A percentile compares a stretch with the other conserved stretches of the same genome.
These are phyloP conservation scores for Priceomyces melissophilus DNA, from an alignment of 805 yeast species.

Conservation along the genomic window DNA sequence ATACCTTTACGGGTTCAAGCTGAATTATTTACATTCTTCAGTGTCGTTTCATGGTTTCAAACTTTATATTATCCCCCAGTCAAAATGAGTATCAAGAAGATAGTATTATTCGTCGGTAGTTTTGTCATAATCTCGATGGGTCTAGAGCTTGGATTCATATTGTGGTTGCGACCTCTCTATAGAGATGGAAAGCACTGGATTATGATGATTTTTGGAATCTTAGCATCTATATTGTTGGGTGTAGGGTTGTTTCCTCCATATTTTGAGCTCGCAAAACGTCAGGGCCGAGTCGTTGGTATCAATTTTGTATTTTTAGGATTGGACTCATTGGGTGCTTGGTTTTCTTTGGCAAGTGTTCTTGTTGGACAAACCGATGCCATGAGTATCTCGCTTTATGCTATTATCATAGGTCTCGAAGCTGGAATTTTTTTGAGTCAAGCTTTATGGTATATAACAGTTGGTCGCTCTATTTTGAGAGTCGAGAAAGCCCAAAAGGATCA, in stretches of 20 bases:
- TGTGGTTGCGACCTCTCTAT: slow-evolving; percentile 62
- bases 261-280: slow-evolving; percentile 71
- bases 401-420: slow-evolving; percentile 70
- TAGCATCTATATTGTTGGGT: slow-evolving; percentile 74
- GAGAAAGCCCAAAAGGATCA: slow-evolving; percentile 16
- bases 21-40: slow-evolving; percentile 69
- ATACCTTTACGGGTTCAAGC: slow-evolving; percentile 86
- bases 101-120: slow-evolving; percentile 29
- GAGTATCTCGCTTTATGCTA: slow-evolving; percentile 71
- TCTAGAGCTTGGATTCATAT: slow-evolving; percentile 64
- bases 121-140: slow-evolving; percentile 51
- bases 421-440: slow-evolving; percentile 73
- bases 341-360: slow-evolving; percentile 58
- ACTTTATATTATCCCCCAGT: slow-evolving; percentile 69
- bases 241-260: slow-evolving; percentile 87
- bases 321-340: slow-evolving; percentile 78
- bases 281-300: slow-evolving; percentile 85
- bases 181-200: slow-evolving; percentile 66
- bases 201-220: slow-evolving; percentile 68
- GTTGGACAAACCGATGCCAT: slow-evolving; percentile 67
- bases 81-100: slow-evolving; percentile 27
- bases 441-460: slow-evolving; percentile 54
- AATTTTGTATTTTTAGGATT: slow-evolving; percentile 73
- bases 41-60: slow-evolving; percentile 64
- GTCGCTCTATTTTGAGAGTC: slow-evolving; percentile 20